phyloP scores from a whole-genome alignment of 257 asterid genomes.

The Nicotiana obtusifolia region DNA sequence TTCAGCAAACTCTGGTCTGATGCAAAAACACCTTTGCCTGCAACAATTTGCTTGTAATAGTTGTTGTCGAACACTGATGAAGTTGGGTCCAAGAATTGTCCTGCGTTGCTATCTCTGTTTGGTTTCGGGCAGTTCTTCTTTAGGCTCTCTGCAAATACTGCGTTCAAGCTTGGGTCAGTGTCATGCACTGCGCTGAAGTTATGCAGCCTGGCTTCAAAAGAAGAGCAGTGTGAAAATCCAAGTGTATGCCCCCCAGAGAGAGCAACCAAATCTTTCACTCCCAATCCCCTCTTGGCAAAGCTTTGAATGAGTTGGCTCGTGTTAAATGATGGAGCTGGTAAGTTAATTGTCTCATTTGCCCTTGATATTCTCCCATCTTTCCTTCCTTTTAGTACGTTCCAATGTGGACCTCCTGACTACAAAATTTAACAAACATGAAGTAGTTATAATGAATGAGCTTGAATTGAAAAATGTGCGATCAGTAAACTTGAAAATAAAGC shows the following conservation, averaged over 20 bases:
- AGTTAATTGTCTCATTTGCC: slow-evolving; percentile 59
- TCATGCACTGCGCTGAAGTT: slow-evolving; percentile 53
- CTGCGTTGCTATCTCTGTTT: slow-evolving; percentile 42
- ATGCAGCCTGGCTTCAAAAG: slow-evolving; percentile 56
- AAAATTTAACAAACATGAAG: background rate
- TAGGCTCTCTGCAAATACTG: slow-evolving; percentile 33
- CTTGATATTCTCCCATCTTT: slow-evolving; percentile 57
- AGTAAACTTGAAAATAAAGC: background rate
- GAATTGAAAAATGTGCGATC: background rate
- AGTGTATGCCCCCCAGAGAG: slow-evolving; percentile 73
- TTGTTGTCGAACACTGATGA: slow-evolving; percentile 52
- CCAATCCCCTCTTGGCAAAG: slow-evolving; percentile 51
- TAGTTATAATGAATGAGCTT: background rate
- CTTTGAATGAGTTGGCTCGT: slow-evolving; percentile 48
- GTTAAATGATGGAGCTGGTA: slow-evolving; percentile 60
- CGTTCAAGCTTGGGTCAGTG: slow-evolving; percentile 52
- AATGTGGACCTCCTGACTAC: slow-evolving; percentile 63
- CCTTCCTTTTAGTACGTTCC: slow-evolving; percentile 61
- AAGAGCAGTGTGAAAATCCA: slow-evolving; percentile 82
- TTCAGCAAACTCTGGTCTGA: slow-evolving; percentile 55
- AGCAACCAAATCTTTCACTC: slow-evolving; percentile 52
- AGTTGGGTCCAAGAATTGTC: slow-evolving; percentile 58
- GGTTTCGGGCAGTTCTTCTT: slow-evolving; percentile 43
- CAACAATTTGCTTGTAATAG: slow-evolving; percentile 39
- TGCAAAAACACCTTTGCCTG: slow-evolving; percentile 49